Conservation (phyloP, 805 yeast genomes). For the Pichia kluyveri region DNA sequence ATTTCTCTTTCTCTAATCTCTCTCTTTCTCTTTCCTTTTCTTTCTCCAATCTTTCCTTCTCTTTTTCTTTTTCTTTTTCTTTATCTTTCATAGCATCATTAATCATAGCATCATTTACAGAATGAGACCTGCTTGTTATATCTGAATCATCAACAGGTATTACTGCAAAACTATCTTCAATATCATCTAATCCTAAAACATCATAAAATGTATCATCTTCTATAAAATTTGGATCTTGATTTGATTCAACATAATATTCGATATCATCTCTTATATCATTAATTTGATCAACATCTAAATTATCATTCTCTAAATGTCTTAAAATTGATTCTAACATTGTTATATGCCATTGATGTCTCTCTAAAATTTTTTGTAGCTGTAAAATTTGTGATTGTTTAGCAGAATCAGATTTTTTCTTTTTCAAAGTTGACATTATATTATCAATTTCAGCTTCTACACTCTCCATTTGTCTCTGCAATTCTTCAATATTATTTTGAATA, state of each 20-base stretch:
- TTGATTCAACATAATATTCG: conserved; percentile 86
- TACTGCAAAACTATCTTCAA: conserved; percentile 24
- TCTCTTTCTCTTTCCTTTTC: neutral
- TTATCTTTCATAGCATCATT: conserved; percentile 3
- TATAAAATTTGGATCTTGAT: conserved; percentile 85
- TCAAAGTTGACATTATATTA: conserved; percentile 38
- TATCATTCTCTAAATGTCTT: conserved; percentile 70
- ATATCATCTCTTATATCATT: conserved; percentile 80
- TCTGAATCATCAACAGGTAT: conserved; percentile 14
- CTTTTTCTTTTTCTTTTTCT: conserved; percentile 1
- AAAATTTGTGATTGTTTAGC: conserved; percentile 49
- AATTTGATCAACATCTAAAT: conserved; percentile 66
- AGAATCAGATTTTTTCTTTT: conserved; percentile 48
- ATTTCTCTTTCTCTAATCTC: neutral
- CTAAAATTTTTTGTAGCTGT: conserved; percentile 53
- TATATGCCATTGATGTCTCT: conserved; percentile 73
- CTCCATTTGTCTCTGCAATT: conserved; percentile 74
- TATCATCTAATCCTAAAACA: conserved; percentile 61
- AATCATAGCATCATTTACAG: conserved; percentile 2
- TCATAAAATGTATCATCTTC: conserved; percentile 93
- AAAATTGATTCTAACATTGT: conserved; percentile 69
- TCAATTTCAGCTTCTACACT: conserved; percentile 65
- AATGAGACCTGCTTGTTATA: conserved; percentile 1
- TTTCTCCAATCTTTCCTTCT: conserved; percentile 1
- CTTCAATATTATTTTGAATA: conserved; percentile 64